These are phyloP conservation scores for Centaurea solstitialis DNA, from an alignment of 129 eudicot species.

Conservation along the genomic window DNA sequence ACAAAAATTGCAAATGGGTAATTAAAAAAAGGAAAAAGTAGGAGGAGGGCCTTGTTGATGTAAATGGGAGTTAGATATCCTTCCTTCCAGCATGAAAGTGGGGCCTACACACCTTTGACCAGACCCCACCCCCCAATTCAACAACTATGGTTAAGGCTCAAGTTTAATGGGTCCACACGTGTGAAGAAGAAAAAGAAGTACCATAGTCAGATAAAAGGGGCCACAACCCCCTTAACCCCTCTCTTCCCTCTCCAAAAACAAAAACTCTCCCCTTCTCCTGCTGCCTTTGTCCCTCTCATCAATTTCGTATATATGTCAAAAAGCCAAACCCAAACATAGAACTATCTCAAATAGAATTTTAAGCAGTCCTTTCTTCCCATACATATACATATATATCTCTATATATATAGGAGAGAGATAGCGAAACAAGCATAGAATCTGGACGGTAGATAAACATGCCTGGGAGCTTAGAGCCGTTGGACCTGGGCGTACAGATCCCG, in stretches of 20 bases:
- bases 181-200: slow-evolving; percentile 49
- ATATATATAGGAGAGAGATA: neutral
- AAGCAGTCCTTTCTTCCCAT: neutral
- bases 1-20: neutral
- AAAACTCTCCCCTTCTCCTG: slow-evolving; percentile 28
- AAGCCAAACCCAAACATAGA: slow-evolving; percentile 10
- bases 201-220: slow-evolving; percentile 41
- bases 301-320: slow-evolving; percentile 20
- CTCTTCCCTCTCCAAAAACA: slow-evolving; percentile 43
- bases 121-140: slow-evolving; percentile 30
- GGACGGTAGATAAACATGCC: slow-evolving; percentile 48
- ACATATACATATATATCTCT: neutral
- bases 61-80: slow-evolving; percentile 49
- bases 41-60: slow-evolving; percentile 28
- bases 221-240: slow-evolving; percentile 16
- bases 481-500: slow-evolving; percentile 73
- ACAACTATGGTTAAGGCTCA: slow-evolving; percentile 54
- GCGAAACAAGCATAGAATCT: neutral
- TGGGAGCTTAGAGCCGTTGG: slow-evolving; percentile 57
- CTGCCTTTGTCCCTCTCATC: slow-evolving; percentile 24
- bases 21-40: slow-evolving; percentile 25
- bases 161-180: slow-evolving; percentile 59
- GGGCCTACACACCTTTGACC: slow-evolving; percentile 57
- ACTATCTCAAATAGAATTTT: slow-evolving; percentile 40
- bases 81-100: slow-evolving; percentile 33